Evolutionary conservation across 1,284 basidiomycete genomes (phyloP), one percentile per base, ranked within the genome.

Genomic region (Sporisorium reilianum): DNA sequence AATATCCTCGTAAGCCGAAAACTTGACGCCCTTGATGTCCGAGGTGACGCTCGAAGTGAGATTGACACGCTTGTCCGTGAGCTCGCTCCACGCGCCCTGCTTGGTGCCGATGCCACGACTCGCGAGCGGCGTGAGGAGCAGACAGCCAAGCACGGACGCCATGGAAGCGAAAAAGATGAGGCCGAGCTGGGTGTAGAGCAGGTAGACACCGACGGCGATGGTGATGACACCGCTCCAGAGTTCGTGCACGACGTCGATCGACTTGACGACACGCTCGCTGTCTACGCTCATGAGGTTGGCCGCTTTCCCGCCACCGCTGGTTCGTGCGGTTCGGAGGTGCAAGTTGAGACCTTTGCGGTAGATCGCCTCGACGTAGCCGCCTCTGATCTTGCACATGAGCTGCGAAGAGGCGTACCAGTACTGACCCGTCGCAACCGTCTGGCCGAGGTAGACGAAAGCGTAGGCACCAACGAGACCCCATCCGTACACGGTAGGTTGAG

Each of bases 221-320:
- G 68, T 70, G 54, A 82, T 60, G 26, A 68, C 23, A 8, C 69
- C 71, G 16, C 72, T 74, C 73, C 81, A 83, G 16, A 83, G 67
- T 1, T 65, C 60, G 36, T 80, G 78, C 16, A 80, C 14, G 30
- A 70, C 50, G 44, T 70, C 53, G 41, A 77, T 55, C 12, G 52
- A 50, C 51, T 59, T 57, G 53, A 81, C 70, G 52, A 83, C 68
- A 16, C 80, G 66, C 53, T 83, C 80, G 49, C 75, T 67, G 50
- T 83, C 81, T n/a, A 80, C 79, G 22, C 78, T 80, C 77, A 81
- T 80, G 26, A 81, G 60, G 44, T 79, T 81, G 42, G 77, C 77
- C 2, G 77, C 76, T 42, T 69, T 66, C 3, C 77, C 79, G 14
- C 78, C 72, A 4, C 80, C 80, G 25, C 67, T 62, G 12, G 61